These are phyloP conservation scores for Boletus tomentosulus DNA, from an alignment of 768 basidiomycete species.

Conservation along the genomic window DNA sequence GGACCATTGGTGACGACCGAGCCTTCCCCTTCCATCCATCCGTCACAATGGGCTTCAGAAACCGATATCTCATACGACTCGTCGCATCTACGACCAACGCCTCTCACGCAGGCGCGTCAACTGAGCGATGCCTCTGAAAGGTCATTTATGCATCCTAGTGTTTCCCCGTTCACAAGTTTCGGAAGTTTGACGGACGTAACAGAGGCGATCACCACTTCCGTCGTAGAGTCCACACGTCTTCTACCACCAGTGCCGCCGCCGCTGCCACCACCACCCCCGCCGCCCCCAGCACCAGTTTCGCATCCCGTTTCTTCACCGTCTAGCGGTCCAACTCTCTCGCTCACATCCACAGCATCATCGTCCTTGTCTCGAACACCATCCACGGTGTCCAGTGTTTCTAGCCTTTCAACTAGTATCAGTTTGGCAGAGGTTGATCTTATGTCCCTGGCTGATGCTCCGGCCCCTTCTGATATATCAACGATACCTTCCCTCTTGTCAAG, in stretches of 20 bases:
- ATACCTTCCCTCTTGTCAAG: constrained; percentile 57
- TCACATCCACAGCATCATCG: constrained; percentile 31
- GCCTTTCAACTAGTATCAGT: constrained; percentile 39
- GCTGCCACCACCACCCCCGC: neutral
- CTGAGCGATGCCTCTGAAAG: constrained; percentile 67
- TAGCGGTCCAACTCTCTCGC: constrained; percentile 29
- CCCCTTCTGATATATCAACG: constrained; percentile 41
- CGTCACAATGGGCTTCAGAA: constrained; percentile 55
- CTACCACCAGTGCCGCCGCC: neutral
- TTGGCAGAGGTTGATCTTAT: constrained; percentile 29
- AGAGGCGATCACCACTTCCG: constrained; percentile 29
- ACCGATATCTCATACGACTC: constrained; percentile 74
- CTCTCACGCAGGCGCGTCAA: constrained; percentile 47
- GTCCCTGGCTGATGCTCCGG: constrained; percentile 16
- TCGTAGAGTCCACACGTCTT: constrained; percentile 7
- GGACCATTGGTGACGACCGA: constrained; percentile 33
- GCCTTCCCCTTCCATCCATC: constrained; percentile 38
- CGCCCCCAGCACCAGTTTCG: constrained; percentile 18
- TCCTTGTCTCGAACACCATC: constrained; percentile 38
- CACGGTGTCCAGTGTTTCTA: constrained; percentile 38
- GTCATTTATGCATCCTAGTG: constrained; percentile 65
- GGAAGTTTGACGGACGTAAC: constrained; percentile 33
- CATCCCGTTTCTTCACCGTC: constrained; percentile 30
- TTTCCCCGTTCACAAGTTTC: constrained; percentile 31
- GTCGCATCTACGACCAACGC: constrained; percentile 68